These are phyloP conservation scores for Teunomyces panamensis DNA, from an alignment of 805 yeast genomes.

Conservation along the genomic window DNA sequence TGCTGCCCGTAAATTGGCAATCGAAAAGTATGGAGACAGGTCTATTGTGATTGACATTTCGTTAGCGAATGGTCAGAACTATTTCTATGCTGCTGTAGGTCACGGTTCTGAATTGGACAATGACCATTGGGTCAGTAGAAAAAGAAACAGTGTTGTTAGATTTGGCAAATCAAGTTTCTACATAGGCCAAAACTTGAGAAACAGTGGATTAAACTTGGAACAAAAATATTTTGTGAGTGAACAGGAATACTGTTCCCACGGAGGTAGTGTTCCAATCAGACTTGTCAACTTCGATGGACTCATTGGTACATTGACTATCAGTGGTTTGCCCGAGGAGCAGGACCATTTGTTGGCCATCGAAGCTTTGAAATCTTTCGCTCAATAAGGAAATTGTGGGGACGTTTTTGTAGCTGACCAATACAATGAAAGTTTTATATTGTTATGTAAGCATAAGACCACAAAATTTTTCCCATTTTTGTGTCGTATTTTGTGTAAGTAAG, in stretches of 20 bases:
- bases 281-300: conserved; percentile 32
- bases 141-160: conserved; percentile 46
- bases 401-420: not conserved
- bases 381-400: not conserved
- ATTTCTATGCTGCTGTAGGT: conserved; percentile 43
- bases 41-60: conserved; percentile 49
- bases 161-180: conserved; percentile 47
- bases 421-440: not conserved
- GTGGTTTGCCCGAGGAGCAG: conserved; percentile 55
- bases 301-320: conserved; percentile 50
- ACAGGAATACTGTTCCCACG: conserved; percentile 49
- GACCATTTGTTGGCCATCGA: conserved; percentile 50
- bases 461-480: not conserved
- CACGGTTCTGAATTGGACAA: conserved; percentile 45
- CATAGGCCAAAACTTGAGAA: conserved; percentile 43
- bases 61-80: conserved; percentile 41
- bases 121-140: conserved; percentile 52
- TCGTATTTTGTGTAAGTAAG: not conserved
- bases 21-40: conserved; percentile 20
- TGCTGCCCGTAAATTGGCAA: conserved; percentile 36
- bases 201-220: conserved; percentile 34
- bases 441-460: not conserved
- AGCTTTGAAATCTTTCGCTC: conserved; percentile 13
- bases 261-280: conserved; percentile 55
- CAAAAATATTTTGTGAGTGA: conserved; percentile 38